Evolutionary conservation across 2,329 filamentous ascomycete genomes (phyloP), one percentile per base, ranked within the genome.

Genomic region (Diaporthe aspalathi): DNA sequence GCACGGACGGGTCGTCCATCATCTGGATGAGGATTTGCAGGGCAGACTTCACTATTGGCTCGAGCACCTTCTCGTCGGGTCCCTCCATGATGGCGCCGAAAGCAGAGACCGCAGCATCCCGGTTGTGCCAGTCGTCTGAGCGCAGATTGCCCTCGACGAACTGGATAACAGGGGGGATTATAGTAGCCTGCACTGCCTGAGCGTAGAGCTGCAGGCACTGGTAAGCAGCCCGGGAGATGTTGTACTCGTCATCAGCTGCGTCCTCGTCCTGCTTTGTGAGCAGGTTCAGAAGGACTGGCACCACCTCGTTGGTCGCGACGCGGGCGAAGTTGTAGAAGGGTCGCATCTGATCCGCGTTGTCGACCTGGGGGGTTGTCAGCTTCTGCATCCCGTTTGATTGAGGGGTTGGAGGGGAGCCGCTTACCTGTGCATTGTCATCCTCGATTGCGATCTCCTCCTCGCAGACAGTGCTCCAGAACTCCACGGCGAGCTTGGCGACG

Each of bases 381-480:
- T 72, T 38, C 35, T 12, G 45, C 29, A 35, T 20, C 4, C 5
- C 27, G 43, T n/a, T 5, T 27, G 5, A n/a, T 3, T 5, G 62
- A 40, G 43, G 29, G 7, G 27, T 49, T 11, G 62, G 24, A 20
- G 52, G 35, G 66, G 7, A 20, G n/a, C 16, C 66, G 81, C 84
- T 76, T 84, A 93, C 91, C 83, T 93, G 91, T 75, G 91, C 88
- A 81, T 99, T 99, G 83, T 99, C 96, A 79, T 99, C 96, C 80
- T 99, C 96, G 78, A 99, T 98, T 75, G 92, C 92, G 77, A 98
- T 95, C 83, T 99, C 96, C 84, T 99, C 96, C 82, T 99, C 96
- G 82, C 96, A 99, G 62, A 99, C 96, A n/a, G 96, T 98, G 86
- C 95, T 98, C 96, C 96, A 99, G 85, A 99, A 99, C 81, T 99